Base-by-base conservation (phyloP, 495 filamentous ascomycete genomes). In the Apiosordaria backusii region DNA sequence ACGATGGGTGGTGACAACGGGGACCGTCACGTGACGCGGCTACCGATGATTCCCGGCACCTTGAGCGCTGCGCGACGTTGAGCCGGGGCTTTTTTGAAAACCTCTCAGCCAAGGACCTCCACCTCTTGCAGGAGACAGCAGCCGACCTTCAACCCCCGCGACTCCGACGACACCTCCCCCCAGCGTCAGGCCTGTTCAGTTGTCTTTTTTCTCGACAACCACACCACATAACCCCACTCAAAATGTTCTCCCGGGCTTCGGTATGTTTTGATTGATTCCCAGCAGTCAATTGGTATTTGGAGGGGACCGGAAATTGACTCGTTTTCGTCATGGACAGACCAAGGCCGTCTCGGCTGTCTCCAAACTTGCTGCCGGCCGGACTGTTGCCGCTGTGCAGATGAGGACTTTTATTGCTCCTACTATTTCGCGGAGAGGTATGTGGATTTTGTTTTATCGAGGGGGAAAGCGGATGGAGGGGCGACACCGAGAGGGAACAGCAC, bases 321-420 rank as follows among this genome's bases (percentile, higher is more conserved):
- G 58, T 71, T 60, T 62, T 55, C 65, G 35, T 50, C 27, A 50
- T 50, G 40, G 52, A 63, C 71, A 82, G 76, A 71, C 82, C 87
- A 89, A 90, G 79, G 82, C 90, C 80, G 79, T 93, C 78, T 83
- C 76, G 70, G 78, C 80, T 70, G 77, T 77, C 71, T 74, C 87
- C 83, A 89, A 92, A 78, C 83, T 89, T 75, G 35, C 35, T 45
- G 86, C 87, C 80, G 87, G 89, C 79, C 89, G 88, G 73, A 88
- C 88, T 78, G 81, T 84, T 78, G 80, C 84, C 78, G 81, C 84
- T 78, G 80, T 85, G 72, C 82, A 89, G 75, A 87, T 85, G 78
- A 90, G 95, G 74, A 90, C 88, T 76, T 93, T 97, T 83, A 89
- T 96, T 74, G 82, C 83, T 57, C 86, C 90, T 52, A 92, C 90